These are phyloP conservation scores for Cenchrus purpureus DNA, from an alignment of 176 grass and related monocot species.

Conservation along the genomic window DNA sequence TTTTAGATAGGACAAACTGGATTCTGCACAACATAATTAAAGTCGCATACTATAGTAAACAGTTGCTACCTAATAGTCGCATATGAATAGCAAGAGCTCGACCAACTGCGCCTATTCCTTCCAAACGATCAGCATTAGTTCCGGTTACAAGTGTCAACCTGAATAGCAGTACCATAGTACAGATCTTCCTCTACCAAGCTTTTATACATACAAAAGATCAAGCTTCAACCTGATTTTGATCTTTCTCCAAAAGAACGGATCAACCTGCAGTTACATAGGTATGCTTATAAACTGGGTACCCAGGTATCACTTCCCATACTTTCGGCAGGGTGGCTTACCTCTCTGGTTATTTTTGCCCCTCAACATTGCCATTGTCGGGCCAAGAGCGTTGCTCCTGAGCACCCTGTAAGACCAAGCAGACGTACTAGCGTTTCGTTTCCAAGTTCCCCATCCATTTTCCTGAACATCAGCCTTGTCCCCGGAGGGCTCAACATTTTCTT, in stretches of 20 bases:
- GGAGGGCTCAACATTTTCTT: constrained; percentile 33
- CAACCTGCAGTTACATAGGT: not conserved
- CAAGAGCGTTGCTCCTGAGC: constrained; percentile 74
- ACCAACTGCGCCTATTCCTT: not conserved
- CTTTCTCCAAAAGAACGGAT: constrained; percentile 5
- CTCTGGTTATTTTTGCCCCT: constrained; percentile 55
- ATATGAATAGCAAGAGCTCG: not conserved
- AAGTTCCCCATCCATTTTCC: constrained; percentile 66
- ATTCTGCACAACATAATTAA: not conserved
- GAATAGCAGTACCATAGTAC: not conserved
- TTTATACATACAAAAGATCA: constrained; percentile 7
- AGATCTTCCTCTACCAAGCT: not conserved
- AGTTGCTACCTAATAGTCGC: not conserved
- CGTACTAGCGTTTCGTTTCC: constrained; percentile 56
- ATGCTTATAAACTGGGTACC: not conserved
- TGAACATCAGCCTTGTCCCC: constrained; percentile 49
- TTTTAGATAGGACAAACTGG: not conserved
- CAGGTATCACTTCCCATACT: constrained; percentile 29
- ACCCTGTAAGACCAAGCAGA: constrained; percentile 79
- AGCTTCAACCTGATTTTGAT: not conserved
- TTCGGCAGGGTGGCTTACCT: constrained; percentile 30
- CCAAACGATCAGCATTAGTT: not conserved
- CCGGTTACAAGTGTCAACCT: not conserved
- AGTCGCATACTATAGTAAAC: not conserved
- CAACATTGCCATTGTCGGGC: constrained; percentile 72